Evolutionary conservation across 2,329 filamentous ascomycete genomes (phyloP).

Genomic region (Aspergillus versicolor): DNA sequence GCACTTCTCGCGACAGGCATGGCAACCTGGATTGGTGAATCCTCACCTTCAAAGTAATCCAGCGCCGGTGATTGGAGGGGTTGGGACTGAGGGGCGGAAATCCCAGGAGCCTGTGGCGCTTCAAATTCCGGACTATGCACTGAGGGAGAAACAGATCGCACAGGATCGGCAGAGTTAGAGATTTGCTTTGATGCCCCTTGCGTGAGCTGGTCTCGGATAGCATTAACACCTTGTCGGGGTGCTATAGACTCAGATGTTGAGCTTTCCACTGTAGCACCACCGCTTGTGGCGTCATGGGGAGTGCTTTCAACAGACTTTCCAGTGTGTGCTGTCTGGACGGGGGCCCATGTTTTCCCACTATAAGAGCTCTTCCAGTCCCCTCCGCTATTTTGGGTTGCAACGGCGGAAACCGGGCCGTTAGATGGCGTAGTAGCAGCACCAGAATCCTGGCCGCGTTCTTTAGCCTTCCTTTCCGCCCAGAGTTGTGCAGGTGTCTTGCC

Average conservation of each 20-base stretch:
- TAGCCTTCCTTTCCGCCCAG: conserved; percentile 97
- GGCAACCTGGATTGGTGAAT: conserved; percentile 80
- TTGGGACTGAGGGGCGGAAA: conserved; percentile 32
- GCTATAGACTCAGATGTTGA: conserved; percentile 53
- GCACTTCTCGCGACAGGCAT: conserved; percentile 73
- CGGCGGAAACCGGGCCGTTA: conserved; percentile 49
- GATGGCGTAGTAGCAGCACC: conserved; percentile 47
- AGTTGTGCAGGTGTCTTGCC: conserved; percentile 96
- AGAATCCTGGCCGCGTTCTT: conserved; percentile 61
- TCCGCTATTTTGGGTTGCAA: conserved; percentile 70
- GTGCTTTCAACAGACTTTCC: conserved; percentile 59
- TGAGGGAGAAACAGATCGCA: conserved; percentile 67
- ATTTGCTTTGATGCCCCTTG: conserved; percentile 57
- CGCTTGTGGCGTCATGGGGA: conserved; percentile 65
- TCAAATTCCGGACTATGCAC: conserved; percentile 54
- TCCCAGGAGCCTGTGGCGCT: conserved; percentile 33
- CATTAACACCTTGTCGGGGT: conserved; percentile 65
- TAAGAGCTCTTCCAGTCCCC: conserved; percentile 90
- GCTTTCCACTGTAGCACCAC: conserved; percentile 48
- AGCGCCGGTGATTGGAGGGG: conserved; percentile 51
- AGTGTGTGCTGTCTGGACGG: conserved; percentile 73
- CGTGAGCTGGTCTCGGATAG: conserved; percentile 80
- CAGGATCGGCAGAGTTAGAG: conserved; percentile 58
- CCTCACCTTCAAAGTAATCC: conserved; percentile 52
- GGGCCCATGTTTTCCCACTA: conserved; percentile 81